Conservation (phyloP, 805 yeast genomes). For the Lachancea cidri region DNA sequence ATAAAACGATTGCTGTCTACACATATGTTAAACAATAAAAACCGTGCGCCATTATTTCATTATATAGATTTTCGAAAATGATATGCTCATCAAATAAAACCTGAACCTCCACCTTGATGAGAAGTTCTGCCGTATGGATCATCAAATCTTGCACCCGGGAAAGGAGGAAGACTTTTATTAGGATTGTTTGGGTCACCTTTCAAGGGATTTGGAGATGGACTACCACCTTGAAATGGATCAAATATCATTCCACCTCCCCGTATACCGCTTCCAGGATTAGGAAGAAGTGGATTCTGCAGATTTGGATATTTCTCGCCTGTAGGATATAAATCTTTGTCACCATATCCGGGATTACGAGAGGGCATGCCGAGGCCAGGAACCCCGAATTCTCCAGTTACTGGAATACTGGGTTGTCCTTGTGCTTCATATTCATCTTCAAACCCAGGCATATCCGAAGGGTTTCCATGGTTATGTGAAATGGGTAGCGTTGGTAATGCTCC, state of each 20-base stretch:
- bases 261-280: background rate
- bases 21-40: slow-evolving; percentile 4
- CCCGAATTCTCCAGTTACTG: slow-evolving; percentile 11
- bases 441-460: slow-evolving; percentile 27
- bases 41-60: background rate
- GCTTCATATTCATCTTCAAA: slow-evolving; percentile 34
- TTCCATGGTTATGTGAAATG: background rate
- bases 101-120: slow-evolving; percentile 11
- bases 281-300: slow-evolving; percentile 12
- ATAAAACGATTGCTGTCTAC: slow-evolving; percentile 26
- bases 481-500: slow-evolving; percentile 32
- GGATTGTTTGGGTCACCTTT: slow-evolving; percentile 8
- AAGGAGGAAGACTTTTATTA: slow-evolving; percentile 11
- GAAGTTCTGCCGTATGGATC: slow-evolving; percentile 28
- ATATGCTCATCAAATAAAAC: slow-evolving; percentile 7
- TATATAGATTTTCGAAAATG: background rate
- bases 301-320: slow-evolving; percentile 28
- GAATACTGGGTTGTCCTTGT: slow-evolving; percentile 12
- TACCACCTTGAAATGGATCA: slow-evolving; percentile 24
- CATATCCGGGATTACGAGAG: slow-evolving; percentile 18
- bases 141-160: slow-evolving; percentile 33
- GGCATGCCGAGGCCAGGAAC: slow-evolving; percentile 10
- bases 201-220: slow-evolving; percentile 8
- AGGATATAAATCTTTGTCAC: slow-evolving; percentile 33
- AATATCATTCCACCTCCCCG: slow-evolving; percentile 31